Evolutionary conservation across 2,329 filamentous ascomycete genomes (phyloP).

Genomic region (Colletotrichum trifolii): DNA sequence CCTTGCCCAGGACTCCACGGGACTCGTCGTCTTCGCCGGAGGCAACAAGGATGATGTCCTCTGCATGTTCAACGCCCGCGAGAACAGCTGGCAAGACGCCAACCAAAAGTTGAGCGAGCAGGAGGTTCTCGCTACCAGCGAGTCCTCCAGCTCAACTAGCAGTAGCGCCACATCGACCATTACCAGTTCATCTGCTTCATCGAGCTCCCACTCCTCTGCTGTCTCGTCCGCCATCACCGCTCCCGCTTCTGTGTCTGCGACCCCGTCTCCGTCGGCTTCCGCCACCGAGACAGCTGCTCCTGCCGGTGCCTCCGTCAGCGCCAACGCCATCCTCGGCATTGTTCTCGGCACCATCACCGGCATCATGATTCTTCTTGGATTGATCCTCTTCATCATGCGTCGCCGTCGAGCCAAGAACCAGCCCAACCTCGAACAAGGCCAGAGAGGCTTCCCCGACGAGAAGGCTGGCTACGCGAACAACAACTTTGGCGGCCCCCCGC

Average conservation of each 20-base stretch:
- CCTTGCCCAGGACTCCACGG: slow-evolving; percentile 73
- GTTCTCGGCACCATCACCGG: slow-evolving; percentile 86
- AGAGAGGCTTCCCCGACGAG: slow-evolving; percentile 60
- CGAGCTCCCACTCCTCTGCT: slow-evolving; percentile 34
- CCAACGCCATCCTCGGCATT: slow-evolving; percentile 77
- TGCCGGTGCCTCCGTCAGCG: slow-evolving; percentile 41
- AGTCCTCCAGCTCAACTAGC: slow-evolving; percentile 44
- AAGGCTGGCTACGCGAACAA: slow-evolving; percentile 65
- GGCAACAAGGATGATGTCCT: slow-evolving; percentile 70
- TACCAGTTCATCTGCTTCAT: slow-evolving; percentile 42
- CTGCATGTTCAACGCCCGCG: slow-evolving; percentile 78
- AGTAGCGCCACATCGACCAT: slow-evolving; percentile 45
- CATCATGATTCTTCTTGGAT: slow-evolving; percentile 74
- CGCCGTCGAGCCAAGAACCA: slow-evolving; percentile 69
- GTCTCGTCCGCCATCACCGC: slow-evolving; percentile 39
- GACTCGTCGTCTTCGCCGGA: slow-evolving; percentile 72
- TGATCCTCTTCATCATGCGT: slow-evolving; percentile 74
- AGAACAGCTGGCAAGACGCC: slow-evolving; percentile 84
- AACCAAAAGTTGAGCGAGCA: slow-evolving; percentile 68
- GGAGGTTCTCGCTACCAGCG: slow-evolving; percentile 47
- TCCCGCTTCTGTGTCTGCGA: slow-evolving; percentile 44
- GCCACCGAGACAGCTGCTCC: slow-evolving; percentile 28
- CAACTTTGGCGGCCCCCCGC: slow-evolving; percentile 33
- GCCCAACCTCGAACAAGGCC: slow-evolving; percentile 59
- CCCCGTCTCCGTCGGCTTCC: slow-evolving; percentile 43